A percentile compares a stretch with the other conserved stretches of the same genome.
Evolutionary conservation across 257 asterid species (phyloP).

Genomic region (Dorcoceras hygrometricum): DNA sequence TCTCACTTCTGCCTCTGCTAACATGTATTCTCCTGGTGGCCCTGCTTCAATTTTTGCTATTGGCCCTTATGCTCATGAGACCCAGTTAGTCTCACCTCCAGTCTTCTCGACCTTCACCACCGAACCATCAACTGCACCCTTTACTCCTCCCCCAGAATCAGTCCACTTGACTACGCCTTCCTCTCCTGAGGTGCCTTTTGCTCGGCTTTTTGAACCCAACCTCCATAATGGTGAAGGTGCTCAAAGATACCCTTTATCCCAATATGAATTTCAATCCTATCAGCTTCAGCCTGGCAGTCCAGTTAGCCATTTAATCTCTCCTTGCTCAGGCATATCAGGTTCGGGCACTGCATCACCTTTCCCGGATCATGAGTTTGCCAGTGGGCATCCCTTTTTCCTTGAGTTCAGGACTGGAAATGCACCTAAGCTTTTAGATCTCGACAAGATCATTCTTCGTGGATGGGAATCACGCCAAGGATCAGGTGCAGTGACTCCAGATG

Average conservation of each 20-base stretch:
- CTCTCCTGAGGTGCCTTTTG: slow-evolving; percentile 98
- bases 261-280: slow-evolving; percentile 75
- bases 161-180: slow-evolving; percentile 86
- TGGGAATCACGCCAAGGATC: slow-evolving; percentile 77
- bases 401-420: slow-evolving; percentile 53
- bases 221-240: slow-evolving; percentile 49
- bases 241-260: slow-evolving; percentile 52
- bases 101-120: slow-evolving; percentile 86
- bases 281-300: slow-evolving; percentile 98
- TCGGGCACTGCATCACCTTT: slow-evolving; percentile 91
- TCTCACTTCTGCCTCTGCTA: slow-evolving; percentile 52
- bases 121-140: slow-evolving; percentile 95
- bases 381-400: slow-evolving; percentile 57
- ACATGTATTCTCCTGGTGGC: slow-evolving; percentile 80
- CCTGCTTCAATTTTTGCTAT: slow-evolving; percentile 80
- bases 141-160: slow-evolving; percentile 93
- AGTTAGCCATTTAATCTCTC: slow-evolving; percentile 87
- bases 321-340: slow-evolving; percentile 82
- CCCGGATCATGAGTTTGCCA: slow-evolving; percentile 52
- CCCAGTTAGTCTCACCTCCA: slow-evolving; percentile 93
- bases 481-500: slow-evolving; percentile 68
- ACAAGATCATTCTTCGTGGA: slow-evolving; percentile 55
- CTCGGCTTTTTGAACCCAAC: slow-evolving; percentile 73
- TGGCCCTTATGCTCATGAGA: slow-evolving; percentile 91
- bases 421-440: slow-evolving; percentile 70